phyloP scores from a whole-genome alignment of 345 rosid genomes.

The Syzygium aqueum region DNA sequence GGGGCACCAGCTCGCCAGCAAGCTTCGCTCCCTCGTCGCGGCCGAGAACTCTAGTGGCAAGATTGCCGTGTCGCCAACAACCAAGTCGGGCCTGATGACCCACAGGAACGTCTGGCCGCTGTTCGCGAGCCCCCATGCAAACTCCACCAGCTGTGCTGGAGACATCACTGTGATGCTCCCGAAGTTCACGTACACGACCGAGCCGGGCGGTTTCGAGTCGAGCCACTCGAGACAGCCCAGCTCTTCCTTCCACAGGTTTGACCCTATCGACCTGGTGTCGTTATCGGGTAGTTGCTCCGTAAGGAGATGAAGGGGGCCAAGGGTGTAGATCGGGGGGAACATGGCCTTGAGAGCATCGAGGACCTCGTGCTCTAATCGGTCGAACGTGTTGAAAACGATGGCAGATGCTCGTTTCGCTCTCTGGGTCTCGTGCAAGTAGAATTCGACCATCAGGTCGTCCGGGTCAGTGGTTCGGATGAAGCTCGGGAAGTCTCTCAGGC shows the following conservation, averaged over 20 bases:
- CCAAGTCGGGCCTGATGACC: not conserved
- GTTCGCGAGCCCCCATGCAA: not conserved
- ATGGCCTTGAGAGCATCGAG: not conserved
- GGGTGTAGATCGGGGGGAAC: not conserved
- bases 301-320: not conserved
- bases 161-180: not conserved
- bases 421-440: fast-evolving
- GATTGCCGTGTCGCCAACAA: not conserved
- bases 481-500: not conserved
- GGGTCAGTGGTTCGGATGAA: not conserved
- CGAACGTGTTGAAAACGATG: not conserved
- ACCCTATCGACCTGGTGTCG: not conserved
- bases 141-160: not conserved
- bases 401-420: not conserved
- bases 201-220: not conserved
- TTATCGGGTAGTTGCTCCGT: not conserved
- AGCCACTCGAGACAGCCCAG: not conserved
- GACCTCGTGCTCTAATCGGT: not conserved
- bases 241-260: not conserved
- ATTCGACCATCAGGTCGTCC: not conserved
- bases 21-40: not conserved
- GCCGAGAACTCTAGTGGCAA: not conserved
- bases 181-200: not conserved
- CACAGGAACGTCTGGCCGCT: not conserved
- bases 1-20: not conserved